Conservation (phyloP, 805 yeast species). For the Suhomyces faveliae region DNA sequence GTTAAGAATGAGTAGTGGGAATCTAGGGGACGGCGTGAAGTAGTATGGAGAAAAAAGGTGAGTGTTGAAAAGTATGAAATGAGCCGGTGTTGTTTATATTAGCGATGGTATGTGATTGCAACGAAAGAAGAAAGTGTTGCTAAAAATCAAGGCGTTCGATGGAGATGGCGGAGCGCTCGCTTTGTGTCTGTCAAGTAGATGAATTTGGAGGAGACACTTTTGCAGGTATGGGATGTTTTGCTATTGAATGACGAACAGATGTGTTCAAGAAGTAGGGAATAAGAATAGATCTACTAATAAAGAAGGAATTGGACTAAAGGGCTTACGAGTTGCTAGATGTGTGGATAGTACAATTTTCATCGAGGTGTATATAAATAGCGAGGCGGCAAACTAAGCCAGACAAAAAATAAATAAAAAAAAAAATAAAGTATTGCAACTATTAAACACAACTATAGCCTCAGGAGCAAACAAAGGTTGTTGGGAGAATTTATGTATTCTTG, state of each 20-base stretch:
- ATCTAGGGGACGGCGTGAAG: neutral
- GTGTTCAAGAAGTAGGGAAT: neutral
- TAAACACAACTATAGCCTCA: too few relatives aligned
- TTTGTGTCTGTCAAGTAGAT: neutral
- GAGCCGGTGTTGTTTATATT: neutral
- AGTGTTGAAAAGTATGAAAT: too few relatives aligned
- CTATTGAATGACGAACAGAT: neutral
- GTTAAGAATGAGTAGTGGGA: neutral
- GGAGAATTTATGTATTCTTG: neutral
- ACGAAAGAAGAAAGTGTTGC: neutral
- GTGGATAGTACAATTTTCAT: neutral
- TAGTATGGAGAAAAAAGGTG: neutral
- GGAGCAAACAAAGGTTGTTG: neutral
- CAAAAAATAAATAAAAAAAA: neutral
- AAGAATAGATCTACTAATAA: neutral
- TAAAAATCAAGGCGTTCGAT: neutral
- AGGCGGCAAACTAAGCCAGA: neutral
- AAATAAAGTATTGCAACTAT: too few relatives aligned
- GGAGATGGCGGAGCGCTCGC: neutral
- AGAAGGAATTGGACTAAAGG: neutral
- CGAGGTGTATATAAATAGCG: neutral
- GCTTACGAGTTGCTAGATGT: neutral
- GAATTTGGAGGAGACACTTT: neutral
- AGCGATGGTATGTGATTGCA: neutral
- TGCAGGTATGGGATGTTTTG: neutral